Evolutionary conservation across 352 stramenopile species (phyloP), one percentile per base, ranked within the genome.

Genomic region (Globisporangium emineosum): DNA sequence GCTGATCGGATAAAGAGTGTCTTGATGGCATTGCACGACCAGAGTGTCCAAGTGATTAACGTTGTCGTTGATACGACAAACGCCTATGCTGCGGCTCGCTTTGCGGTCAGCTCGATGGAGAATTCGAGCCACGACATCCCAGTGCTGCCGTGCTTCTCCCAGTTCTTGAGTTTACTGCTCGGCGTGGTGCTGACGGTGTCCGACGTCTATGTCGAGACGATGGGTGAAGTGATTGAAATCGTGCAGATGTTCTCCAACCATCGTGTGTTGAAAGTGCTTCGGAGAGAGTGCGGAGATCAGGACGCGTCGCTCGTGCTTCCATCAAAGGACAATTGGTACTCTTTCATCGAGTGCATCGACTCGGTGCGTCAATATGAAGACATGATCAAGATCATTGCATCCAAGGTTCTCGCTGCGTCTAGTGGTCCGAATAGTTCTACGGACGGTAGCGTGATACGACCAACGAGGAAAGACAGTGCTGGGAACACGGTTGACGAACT

Each of bases 301-400:
- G 78, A 89, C 52, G 81, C 80, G 32, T 43, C 68, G 6, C 65
- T 93, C 9, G 70, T 81, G 47, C 63, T 78, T n/a, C 81, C 83
- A 2, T 67, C 65, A 40, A 71, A 65, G 7, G 61, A 77, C 19
- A 66, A 77, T 12, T 93, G 81, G 83, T 88, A 90, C 53, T 90
- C 83, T 8, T 93, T 93, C 43, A 89, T 93, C 53, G 83, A 93
- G 67, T 79, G 78, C 62, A 78, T 93, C 15, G 81, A 93, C 68
- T 93, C 80, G 5, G 77, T 91, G 60, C 79, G 81, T 8, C 83
- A 93, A 56, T 91, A 87, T 62, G 81, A 91, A 69, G 83, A 93
- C 43, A 87, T 90, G 81, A 89, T 93, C 67, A 93, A 93, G 67
- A 89, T 90, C 47, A 88, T 93, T 37, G 76, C 81, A 5, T 78